Conservation (phyloP, 139 green algal species). For the Mesostigma viride region DNA sequence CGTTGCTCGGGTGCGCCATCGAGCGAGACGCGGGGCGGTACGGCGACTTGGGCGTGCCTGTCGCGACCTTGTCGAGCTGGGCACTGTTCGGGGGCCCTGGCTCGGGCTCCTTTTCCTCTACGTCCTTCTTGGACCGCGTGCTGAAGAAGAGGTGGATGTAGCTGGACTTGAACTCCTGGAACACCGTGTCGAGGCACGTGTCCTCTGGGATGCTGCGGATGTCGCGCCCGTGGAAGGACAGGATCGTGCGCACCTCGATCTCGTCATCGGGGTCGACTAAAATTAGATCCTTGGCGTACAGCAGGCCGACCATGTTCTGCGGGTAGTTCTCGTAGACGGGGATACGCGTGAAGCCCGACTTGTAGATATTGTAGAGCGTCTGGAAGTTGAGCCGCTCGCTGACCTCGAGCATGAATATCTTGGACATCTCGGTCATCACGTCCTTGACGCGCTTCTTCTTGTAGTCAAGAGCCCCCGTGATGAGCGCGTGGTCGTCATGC, state of each 20-base stretch:
- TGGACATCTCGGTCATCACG: conserved; percentile 80
- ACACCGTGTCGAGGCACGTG: conserved; percentile 43
- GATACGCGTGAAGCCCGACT: conserved; percentile 48
- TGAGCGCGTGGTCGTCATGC: conserved; percentile 47
- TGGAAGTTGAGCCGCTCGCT: conserved; percentile 38
- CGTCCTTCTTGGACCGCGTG: too few relatives aligned
- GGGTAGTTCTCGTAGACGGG: conserved; percentile 43
- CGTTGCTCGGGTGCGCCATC: background rate
- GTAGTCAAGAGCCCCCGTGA: conserved; percentile 74
- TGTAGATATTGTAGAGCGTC: conserved; percentile 49
- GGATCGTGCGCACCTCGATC: conserved; percentile 46
- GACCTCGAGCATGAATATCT: conserved; percentile 56
- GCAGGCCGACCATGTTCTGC: conserved; percentile 49
- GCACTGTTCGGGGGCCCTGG: too few relatives aligned
- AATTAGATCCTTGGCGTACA: conserved; percentile 63
- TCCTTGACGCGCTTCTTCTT: conserved; percentile 58
- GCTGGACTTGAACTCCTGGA: conserved; percentile 40
- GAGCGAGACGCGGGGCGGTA: too few relatives aligned
- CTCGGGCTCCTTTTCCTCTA: background rate
- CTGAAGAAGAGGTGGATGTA: conserved; percentile 46
- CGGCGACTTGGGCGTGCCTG: too few relatives aligned
- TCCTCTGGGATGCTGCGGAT: conserved; percentile 34
- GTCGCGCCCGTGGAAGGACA: conserved; percentile 42
- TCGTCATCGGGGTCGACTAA: conserved; percentile 60
- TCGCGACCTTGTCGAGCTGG: too few relatives aligned